These are phyloP conservation scores for Didymella sp. DNA, from an alignment of 2,329 filamentous ascomycete genomes.

Conservation along the genomic window DNA sequence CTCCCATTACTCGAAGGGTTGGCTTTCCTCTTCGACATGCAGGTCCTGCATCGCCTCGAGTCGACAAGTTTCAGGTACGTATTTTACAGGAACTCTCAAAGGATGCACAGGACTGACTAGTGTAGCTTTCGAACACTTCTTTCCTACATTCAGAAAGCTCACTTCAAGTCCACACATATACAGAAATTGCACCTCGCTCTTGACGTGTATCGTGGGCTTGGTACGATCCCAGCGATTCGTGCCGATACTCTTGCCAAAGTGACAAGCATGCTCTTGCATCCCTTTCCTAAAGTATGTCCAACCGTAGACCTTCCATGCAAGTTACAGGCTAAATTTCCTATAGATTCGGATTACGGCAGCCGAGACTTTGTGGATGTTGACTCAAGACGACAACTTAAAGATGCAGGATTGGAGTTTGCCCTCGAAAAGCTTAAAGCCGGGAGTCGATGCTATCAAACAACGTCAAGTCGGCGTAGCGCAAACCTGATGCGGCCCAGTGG, in stretches of 20 bases:
- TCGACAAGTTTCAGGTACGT: conserved; percentile 62
- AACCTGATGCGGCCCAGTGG: conserved; percentile 1
- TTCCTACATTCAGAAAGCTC: conserved; percentile 74
- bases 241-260: conserved; percentile 72
- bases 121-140: conserved; percentile 67
- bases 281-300: conserved; percentile 72
- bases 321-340: neutral
- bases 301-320: neutral
- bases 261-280: conserved; percentile 76
- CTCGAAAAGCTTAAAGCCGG: conserved; percentile 41
- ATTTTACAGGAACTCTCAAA: neutral
- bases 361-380: conserved; percentile 51
- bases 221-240: conserved; percentile 58
- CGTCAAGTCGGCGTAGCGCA: conserved; percentile 1
- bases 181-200: conserved; percentile 81
- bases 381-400: conserved; percentile 45
- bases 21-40: conserved; percentile 69
- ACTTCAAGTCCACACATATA: conserved; percentile 83
- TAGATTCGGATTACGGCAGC: conserved; percentile 50
- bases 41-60: conserved; percentile 51
- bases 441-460: conserved; percentile 37
- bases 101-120: neutral
- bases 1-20: conserved; percentile 79
- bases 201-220: conserved; percentile 77
- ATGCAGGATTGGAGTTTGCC: conserved; percentile 47